Percentiles rank a stretch among this genome's conserved stretches.
Conservation (phyloP, 257 asterid genomes). For the Cynanchum wilfordii region DNA sequence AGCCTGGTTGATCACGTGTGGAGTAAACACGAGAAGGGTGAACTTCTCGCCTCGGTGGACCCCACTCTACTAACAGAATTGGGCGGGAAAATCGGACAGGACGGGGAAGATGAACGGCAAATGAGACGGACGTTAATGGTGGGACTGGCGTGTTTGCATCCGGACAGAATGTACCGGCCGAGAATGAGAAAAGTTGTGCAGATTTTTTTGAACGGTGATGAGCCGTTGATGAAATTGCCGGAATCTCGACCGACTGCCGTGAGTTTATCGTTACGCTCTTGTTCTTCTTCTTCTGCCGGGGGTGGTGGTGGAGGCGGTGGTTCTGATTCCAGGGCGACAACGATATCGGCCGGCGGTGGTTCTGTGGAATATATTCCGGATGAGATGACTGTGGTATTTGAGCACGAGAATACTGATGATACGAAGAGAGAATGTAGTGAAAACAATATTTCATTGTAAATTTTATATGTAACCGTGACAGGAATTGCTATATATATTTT, state of each 20-base stretch:
- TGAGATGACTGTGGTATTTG: conserved; percentile 32
- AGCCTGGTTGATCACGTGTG: conserved; percentile 50
- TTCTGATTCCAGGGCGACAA: too few species aligned
- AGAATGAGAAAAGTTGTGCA: conserved; percentile 57
- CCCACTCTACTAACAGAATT: conserved; percentile 11
- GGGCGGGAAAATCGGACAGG: conserved; percentile 32
- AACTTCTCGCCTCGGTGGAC: conserved; percentile 39
- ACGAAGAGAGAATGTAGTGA: not conserved
- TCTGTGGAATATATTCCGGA: conserved; percentile 22
- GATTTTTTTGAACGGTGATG: conserved; percentile 39
- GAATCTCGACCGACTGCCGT: conserved; percentile 38
- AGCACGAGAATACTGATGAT: conserved; percentile 1
- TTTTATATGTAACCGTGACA: not conserved
- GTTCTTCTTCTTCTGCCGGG: too few species aligned
- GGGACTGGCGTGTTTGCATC: conserved; percentile 65
- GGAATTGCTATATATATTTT: not conserved
- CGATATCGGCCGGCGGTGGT: too few species aligned
- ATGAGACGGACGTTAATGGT: conserved; percentile 38
- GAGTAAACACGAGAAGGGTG: conserved; percentile 35
- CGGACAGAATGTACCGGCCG: conserved; percentile 54
- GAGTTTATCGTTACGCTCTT: conserved; percentile 31
- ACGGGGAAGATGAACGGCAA: conserved; percentile 4
- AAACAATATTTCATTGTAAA: not conserved
- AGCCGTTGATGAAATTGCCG: conserved; percentile 48
- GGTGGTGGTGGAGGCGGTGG: too few species aligned